phyloP scores from a whole-genome alignment of 495 filamentous ascomycete species.

The Podospora tetraspora region DNA sequence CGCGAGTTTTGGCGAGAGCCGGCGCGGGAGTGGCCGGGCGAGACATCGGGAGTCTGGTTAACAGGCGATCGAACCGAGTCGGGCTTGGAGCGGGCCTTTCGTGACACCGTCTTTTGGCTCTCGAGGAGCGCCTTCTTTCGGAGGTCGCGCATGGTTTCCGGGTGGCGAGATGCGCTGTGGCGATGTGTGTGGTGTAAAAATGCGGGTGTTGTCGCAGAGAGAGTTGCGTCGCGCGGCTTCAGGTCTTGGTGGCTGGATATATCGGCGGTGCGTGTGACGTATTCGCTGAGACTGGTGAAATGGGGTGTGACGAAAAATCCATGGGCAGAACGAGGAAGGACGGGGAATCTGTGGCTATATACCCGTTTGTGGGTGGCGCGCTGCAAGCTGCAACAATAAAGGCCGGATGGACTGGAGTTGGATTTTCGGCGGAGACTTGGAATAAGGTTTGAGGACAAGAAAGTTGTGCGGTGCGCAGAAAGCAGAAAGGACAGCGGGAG shows the following conservation, averaged over 20 bases:
- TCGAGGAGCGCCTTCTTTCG: slow-evolving; percentile 73
- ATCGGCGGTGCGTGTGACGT: slow-evolving; percentile 18
- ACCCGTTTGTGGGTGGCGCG: neutral
- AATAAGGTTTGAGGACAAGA: neutral
- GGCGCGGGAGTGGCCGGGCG: slow-evolving; percentile 20
- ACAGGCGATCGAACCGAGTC: slow-evolving; percentile 57
- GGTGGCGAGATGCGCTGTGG: neutral
- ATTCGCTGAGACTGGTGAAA: neutral
- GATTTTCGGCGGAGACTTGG: slow-evolving; percentile 1
- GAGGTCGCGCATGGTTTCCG: slow-evolving; percentile 62
- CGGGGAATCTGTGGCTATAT: neutral
- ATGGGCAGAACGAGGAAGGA: slow-evolving; percentile 15
- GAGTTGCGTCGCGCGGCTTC: neutral
- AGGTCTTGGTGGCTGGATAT: slow-evolving; percentile 10
- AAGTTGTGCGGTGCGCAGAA: slow-evolving; percentile 1
- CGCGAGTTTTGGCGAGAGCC: slow-evolving; percentile 44
- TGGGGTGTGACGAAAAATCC: slow-evolving; percentile 19
- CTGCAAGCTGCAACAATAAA: neutral
- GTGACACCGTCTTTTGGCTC: slow-evolving; percentile 87
- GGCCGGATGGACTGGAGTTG: neutral
- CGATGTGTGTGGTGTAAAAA: neutral
- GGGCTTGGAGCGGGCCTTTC: slow-evolving; percentile 73
- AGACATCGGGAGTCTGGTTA: slow-evolving; percentile 30
- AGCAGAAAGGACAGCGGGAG: neutral
- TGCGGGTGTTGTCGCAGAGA: neutral